Conservation (phyloP, 2,329 filamentous ascomycete species). For the Ilyonectria destructans region DNA sequence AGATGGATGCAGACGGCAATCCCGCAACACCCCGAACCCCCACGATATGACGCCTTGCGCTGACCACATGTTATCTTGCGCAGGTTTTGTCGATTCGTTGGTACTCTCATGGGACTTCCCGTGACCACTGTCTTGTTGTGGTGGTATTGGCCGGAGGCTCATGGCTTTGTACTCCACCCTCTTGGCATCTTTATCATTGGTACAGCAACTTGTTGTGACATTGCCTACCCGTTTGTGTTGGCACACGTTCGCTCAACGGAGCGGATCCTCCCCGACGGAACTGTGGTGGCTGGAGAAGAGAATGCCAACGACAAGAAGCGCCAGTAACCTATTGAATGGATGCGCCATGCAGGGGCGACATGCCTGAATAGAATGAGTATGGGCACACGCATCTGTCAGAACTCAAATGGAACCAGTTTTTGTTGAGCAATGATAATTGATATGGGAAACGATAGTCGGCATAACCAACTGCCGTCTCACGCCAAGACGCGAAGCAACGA, state of each 20-base stretch:
- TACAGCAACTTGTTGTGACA: constrained; percentile 59
- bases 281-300: constrained; percentile 49
- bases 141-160: constrained; percentile 68
- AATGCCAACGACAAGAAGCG: constrained; percentile 40
- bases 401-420: neutral
- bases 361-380: neutral
- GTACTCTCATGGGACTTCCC: constrained; percentile 61
- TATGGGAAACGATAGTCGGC: neutral
- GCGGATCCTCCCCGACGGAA: constrained; percentile 57
- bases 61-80: constrained; percentile 30
- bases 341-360: neutral
- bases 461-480: neutral
- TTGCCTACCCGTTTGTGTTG: constrained; percentile 63
- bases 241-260: constrained; percentile 59
- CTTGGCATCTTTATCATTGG: constrained; percentile 61
- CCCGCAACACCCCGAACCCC: constrained; percentile 3
- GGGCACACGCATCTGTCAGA: neutral
- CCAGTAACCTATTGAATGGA: constrained; percentile 26
- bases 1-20: constrained; percentile 18
- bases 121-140: constrained; percentile 60
- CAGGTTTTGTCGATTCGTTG: constrained; percentile 62
- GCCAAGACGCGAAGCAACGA: neutral
- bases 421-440: neutral
- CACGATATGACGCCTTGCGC: constrained; percentile 17
- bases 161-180: constrained; percentile 63